Base-by-base conservation (phyloP, 441 rosid genomes). In the Populus hybrid region DNA sequence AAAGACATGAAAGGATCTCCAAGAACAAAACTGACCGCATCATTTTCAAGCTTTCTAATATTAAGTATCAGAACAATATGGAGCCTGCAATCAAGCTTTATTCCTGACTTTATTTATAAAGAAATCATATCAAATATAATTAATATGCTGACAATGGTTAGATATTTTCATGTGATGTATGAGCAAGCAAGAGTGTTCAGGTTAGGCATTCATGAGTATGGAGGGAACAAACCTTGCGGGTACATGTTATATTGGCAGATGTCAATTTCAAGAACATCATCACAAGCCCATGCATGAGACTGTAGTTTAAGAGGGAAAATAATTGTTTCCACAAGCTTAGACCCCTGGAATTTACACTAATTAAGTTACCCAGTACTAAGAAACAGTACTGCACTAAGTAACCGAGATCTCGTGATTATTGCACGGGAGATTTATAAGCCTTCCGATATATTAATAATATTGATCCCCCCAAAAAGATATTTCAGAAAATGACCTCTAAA, bases 221-320 rank as follows among this genome's bases (percentile, higher is more conserved):
- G 74, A 74, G 73, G 79, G 83, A 84, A 77, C 87, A 74, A 85
- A 80, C 69, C 70, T 80, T 89, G 85, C 5, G 3, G 85, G 89
- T 83, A 81, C 70, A 72, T 68, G 72, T 83, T 77, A 54, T 50
- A 69, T 77, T 80, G 90, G 88, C 72, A 77, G 67, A 63, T 67
- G 88, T 84, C 86, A 57, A 76, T 80, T 77, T 66, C 40, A 21
- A 42, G 54, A 54, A 28, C 61, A 23, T n/a, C 65, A n/a, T 9
- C 11, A 61, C 26, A 61, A 69, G 38, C 32, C 11, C 6, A 18
- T 64, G 63, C 69, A 70, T 67, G 23, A 21, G 28, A 28, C 67
- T 65, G 40, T 38, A 68, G 70, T 34, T 34, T 34, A 6, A 34
- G 35, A 34, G 35, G 35, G 35, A 34, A 34, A 34, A 34, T 34